Evolutionary conservation across 768 basidiomycete species (phyloP).

Genomic region (Boletus huronensis): DNA sequence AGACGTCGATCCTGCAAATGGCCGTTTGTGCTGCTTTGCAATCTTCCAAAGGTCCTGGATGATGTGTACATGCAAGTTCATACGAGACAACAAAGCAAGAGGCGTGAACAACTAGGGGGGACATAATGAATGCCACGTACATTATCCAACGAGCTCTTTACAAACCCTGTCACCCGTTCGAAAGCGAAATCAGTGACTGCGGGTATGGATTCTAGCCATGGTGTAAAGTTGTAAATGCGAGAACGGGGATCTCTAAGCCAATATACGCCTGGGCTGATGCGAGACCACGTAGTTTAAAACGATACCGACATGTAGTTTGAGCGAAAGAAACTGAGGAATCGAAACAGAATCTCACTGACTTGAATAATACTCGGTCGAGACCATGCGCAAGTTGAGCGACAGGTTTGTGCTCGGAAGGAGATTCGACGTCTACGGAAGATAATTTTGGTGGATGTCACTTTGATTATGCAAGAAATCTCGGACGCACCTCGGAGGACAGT

Average conservation of each 20-base stretch:
- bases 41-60: slow-evolving; percentile 61
- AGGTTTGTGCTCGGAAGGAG: slow-evolving; percentile 45
- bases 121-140: slow-evolving; percentile 35
- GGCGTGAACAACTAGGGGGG: not conserved
- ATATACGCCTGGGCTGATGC: slow-evolving; percentile 75
- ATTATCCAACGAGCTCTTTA: slow-evolving; percentile 73
- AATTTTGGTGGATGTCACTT: not conserved
- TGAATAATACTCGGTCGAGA: slow-evolving; percentile 71
- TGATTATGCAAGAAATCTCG: not conserved
- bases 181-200: slow-evolving; percentile 82
- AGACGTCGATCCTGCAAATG: slow-evolving; percentile 86
- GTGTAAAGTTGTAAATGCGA: slow-evolving; percentile 79
- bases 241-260: slow-evolving; percentile 87
- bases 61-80: not conserved
- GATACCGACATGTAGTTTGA: not conserved
- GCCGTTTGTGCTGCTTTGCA: slow-evolving; percentile 53
- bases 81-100: not conserved
- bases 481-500: slow-evolving; percentile 20
- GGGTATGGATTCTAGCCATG: slow-evolving; percentile 69
- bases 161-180: slow-evolving; percentile 67
- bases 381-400: slow-evolving; percentile 64
- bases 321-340: not conserved
- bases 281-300: not conserved
- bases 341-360: slow-evolving; percentile 42
- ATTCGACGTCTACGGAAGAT: slow-evolving; percentile 39